Evolutionary conservation across 1,284 basidiomycete genomes (phyloP).

Genomic region (Malassezia obtusa): DNA sequence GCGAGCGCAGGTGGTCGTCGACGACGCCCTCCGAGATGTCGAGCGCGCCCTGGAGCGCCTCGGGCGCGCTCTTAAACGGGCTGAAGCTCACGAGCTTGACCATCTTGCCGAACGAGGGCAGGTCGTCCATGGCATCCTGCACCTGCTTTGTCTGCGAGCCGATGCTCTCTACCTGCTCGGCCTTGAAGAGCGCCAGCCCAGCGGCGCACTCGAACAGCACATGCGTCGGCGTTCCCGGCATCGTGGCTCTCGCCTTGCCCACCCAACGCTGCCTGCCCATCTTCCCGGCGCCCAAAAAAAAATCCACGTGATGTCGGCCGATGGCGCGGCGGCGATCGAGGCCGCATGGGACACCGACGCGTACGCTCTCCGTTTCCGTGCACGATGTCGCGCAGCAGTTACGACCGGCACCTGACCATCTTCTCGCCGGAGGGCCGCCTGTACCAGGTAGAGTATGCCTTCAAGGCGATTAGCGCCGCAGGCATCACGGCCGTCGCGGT

Average conservation of each 20-base stretch:
- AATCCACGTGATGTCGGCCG: slow-evolving; percentile 14
- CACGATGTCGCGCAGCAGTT: slow-evolving; percentile 44
- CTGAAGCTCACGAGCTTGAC: slow-evolving; percentile 81
- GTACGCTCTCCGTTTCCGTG: background rate
- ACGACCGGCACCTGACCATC: slow-evolving; percentile 47
- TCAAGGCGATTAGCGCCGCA: slow-evolving; percentile 95
- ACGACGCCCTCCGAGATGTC: slow-evolving; percentile 91
- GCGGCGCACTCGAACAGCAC: slow-evolving; percentile 89
- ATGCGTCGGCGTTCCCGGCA: slow-evolving; percentile 54
- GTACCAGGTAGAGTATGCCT: slow-evolving; percentile 63
- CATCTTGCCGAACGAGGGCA: slow-evolving; percentile 88
- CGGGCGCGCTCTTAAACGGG: slow-evolving; percentile 88
- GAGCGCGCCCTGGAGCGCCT: slow-evolving; percentile 92
- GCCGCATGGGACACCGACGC: slow-evolving; percentile 8
- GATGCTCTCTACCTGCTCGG: slow-evolving; percentile 79
- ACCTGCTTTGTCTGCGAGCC: slow-evolving; percentile 70
- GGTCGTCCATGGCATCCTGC: slow-evolving; percentile 62
- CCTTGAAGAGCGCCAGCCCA: slow-evolving; percentile 88
- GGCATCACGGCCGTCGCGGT: slow-evolving; percentile 89
- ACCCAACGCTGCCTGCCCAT: background rate
- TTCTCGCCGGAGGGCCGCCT: slow-evolving; percentile 47
- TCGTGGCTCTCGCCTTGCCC: slow-evolving; percentile 14
- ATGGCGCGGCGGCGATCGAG: background rate
- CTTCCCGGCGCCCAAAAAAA: background rate
- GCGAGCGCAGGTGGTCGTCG: slow-evolving; percentile 72